Evolutionary conservation across 1,139 yeast species (phyloP).

Genomic region (Hansenula sp.): DNA sequence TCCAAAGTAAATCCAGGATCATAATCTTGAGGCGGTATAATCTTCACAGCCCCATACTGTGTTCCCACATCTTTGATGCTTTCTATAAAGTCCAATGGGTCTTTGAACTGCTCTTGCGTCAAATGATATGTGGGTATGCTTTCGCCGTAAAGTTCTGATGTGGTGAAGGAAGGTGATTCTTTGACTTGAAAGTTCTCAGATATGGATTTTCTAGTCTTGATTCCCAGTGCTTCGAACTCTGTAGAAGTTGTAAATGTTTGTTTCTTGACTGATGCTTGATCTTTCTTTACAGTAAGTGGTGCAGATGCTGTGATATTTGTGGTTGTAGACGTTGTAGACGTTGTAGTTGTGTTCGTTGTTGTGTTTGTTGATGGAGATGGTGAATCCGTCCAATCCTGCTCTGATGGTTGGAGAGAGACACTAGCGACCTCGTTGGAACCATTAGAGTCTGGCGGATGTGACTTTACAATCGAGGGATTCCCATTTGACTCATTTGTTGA

Average conservation of each 20-base stretch:
- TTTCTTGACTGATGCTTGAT: too few species aligned
- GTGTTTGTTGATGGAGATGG: too few species aligned
- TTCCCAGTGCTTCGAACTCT: neutral
- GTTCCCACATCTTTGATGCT: slow-evolving; percentile 42
- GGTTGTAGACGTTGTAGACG: too few species aligned
- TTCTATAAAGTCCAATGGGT: slow-evolving; percentile 50
- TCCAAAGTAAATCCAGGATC: slow-evolving; percentile 39
- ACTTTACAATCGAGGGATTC: too few species aligned
- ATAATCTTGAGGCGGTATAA: slow-evolving; percentile 33
- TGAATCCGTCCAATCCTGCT: too few species aligned
- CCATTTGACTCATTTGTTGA: too few species aligned
- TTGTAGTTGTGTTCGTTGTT: too few species aligned
- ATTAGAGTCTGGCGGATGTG: too few species aligned
- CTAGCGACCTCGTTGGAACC: too few species aligned
- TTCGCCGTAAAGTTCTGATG: neutral
- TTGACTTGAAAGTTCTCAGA: neutral
- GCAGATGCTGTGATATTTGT: too few species aligned
- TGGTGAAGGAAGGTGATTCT: neutral
- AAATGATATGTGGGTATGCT: slow-evolving; percentile 44
- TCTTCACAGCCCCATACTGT: slow-evolving; percentile 68
- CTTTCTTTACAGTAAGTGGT: too few species aligned
- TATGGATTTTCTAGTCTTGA: slow-evolving; percentile 1
- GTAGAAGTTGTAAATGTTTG: neutral
- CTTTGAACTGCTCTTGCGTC: slow-evolving; percentile 40
- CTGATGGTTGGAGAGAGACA: too few species aligned